Evolutionary conservation across 345 rosid genomes (phyloP).

Genomic region (Turnera subulata): DNA sequence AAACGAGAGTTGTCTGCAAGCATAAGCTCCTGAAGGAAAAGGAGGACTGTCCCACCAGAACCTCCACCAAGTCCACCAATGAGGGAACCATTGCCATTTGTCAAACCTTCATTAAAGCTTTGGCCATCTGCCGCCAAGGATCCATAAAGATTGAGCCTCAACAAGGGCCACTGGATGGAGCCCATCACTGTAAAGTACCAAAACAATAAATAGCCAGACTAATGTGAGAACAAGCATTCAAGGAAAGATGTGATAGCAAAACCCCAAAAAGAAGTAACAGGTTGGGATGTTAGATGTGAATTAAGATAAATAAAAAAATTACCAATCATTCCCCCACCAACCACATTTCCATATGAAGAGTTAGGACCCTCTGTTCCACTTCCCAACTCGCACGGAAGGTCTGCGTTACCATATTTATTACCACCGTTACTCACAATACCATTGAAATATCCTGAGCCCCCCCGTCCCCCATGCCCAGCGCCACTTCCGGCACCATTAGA

Average conservation of each 20-base stretch:
- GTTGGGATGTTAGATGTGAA: background rate
- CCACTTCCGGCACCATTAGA: slow-evolving; percentile 93
- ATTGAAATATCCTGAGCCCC: slow-evolving; percentile 87
- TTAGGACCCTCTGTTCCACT: slow-evolving; percentile 90
- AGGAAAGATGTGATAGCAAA: background rate
- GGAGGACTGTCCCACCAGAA: slow-evolving; percentile 96
- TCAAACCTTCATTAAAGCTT: slow-evolving; percentile 44
- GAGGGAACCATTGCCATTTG: slow-evolving; percentile 45
- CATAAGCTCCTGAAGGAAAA: slow-evolving; percentile 81
- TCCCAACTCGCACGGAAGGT: slow-evolving; percentile 93
- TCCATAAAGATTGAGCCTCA: slow-evolving; percentile 64
- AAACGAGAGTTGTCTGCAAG: slow-evolving; percentile 62
- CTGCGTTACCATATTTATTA: slow-evolving; percentile 71
- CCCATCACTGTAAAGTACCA: slow-evolving; percentile 65
- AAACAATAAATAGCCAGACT: slow-evolving; percentile 10
- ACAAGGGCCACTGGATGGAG: slow-evolving; percentile 78
- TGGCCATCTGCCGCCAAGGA: slow-evolving; percentile 86
- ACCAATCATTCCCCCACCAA: slow-evolving; percentile 99
- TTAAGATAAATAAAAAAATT: slow-evolving; percentile 14
- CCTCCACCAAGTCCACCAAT: slow-evolving; percentile 95
- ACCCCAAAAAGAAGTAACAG: too few relatives aligned
- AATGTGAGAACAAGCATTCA: background rate
- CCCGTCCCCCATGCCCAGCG: slow-evolving; percentile 96
- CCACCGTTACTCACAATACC: slow-evolving; percentile 82
- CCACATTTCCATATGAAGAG: slow-evolving; percentile 51